These are phyloP conservation scores for Phytopythium kandeliae DNA, from an alignment of 352 stramenopile species.

Conservation along the genomic window DNA sequence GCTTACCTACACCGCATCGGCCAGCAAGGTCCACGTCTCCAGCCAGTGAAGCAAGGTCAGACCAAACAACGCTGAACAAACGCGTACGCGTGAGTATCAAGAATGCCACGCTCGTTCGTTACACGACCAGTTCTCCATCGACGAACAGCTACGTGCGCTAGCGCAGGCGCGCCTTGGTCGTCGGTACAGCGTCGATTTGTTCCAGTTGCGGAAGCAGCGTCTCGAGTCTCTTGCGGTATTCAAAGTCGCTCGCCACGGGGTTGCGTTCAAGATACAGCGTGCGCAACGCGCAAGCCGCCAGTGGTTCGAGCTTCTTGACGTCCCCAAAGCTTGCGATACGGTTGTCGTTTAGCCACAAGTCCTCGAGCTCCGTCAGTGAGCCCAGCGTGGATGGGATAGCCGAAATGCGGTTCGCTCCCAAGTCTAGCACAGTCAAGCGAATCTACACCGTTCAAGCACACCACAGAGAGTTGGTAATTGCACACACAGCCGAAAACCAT, in stretches of 20 bases:
- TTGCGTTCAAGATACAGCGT: constrained; percentile 97
- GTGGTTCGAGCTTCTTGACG: constrained; percentile 58
- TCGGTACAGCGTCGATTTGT: constrained; percentile 93
- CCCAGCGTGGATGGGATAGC: constrained; percentile 41
- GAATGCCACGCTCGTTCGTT: not conserved
- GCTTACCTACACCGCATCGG: constrained; percentile 26
- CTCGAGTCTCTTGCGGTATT: constrained; percentile 94
- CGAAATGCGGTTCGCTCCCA: constrained; percentile 82
- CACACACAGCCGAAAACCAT: too few species aligned
- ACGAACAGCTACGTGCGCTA: not conserved
- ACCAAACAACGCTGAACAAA: too few species aligned
- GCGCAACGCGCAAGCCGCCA: constrained; percentile 66
- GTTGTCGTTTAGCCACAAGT: constrained; percentile 83
- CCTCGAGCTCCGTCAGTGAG: constrained; percentile 36
- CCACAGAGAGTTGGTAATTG: not conserved
- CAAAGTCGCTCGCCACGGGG: constrained; percentile 88
- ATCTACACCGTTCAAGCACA: constrained; percentile 21
- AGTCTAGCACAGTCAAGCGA: constrained; percentile 55
- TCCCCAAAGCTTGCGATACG: constrained; percentile 56
- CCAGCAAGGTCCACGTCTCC: constrained; percentile 42
- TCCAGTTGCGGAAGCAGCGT: constrained; percentile 86
- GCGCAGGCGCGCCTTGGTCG: constrained; percentile 41
- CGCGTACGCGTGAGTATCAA: too few species aligned
- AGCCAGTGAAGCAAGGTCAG: constrained; percentile 20
- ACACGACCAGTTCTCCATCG: not conserved